Percentiles rank a stretch among this genome's conserved stretches.
Conservation (phyloP, 2,329 filamentous ascomycete genomes). For the Hypoxylon sp. region DNA sequence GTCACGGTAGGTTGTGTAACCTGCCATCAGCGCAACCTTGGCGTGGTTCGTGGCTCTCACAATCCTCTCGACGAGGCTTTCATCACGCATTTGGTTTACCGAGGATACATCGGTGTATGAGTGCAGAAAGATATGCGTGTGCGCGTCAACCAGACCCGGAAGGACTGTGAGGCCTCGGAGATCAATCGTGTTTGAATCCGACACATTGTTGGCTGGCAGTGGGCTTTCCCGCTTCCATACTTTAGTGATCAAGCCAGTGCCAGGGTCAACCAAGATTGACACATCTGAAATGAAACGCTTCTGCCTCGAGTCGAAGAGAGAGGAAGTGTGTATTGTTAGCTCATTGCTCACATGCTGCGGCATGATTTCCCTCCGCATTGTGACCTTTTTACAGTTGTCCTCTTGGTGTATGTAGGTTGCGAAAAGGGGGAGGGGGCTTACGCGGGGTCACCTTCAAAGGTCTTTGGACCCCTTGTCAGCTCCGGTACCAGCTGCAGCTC, state of each 20-base stretch:
- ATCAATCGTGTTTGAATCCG: slow-evolving; percentile 58
- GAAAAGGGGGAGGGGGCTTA: no score
- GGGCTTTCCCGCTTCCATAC: slow-evolving; percentile 39
- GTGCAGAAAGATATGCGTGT: slow-evolving; percentile 71
- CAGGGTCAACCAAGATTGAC: slow-evolving; percentile 45
- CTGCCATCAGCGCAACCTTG: slow-evolving; percentile 67
- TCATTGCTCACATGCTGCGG: slow-evolving; percentile 19
- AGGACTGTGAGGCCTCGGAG: slow-evolving; percentile 67
- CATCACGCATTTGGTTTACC: slow-evolving; percentile 68
- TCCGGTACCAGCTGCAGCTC: no score
- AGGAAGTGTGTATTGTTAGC: slow-evolving; percentile 48
- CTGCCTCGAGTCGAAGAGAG: slow-evolving; percentile 50
- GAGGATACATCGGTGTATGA: slow-evolving; percentile 57
- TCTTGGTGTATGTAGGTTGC: no score
- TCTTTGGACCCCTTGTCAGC: no score
- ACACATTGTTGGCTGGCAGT: slow-evolving; percentile 28
- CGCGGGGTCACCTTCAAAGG: no score
- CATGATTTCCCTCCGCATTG: slow-evolving; percentile 26
- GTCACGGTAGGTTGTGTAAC: slow-evolving; percentile 72
- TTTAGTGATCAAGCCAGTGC: slow-evolving; percentile 48
- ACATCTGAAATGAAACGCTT: slow-evolving; percentile 46
- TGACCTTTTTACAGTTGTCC: not conserved
- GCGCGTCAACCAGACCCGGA: slow-evolving; percentile 69
- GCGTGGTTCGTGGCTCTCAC: slow-evolving; percentile 69
- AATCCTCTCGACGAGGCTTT: slow-evolving; percentile 69